Evolutionary conservation across 495 filamentous ascomycete genomes (phyloP).

Genomic region (Daldinia decipiens): DNA sequence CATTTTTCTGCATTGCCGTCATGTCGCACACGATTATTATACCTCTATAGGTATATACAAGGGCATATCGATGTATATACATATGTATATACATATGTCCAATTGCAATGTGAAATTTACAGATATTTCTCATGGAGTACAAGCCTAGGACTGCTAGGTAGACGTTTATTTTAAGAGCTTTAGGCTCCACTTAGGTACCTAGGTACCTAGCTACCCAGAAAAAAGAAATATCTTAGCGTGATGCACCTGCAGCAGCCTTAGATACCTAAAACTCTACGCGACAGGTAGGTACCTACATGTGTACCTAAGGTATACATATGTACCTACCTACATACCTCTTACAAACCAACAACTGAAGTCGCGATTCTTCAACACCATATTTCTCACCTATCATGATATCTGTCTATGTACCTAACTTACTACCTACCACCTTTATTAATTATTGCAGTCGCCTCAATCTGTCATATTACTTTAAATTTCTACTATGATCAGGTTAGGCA

Average conservation of each 20-base stretch:
- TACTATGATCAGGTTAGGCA: neutral
- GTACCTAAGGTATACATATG: neutral
- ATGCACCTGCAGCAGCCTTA: slow-evolving; percentile 22
- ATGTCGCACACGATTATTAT: slow-evolving; percentile 1
- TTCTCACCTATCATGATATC: neutral
- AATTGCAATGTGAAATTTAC: neutral
- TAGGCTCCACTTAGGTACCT: slow-evolving; percentile 16
- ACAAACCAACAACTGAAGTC: slow-evolving; percentile 9
- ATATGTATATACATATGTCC: neutral
- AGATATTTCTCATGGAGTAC: neutral
- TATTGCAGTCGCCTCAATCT: neutral
- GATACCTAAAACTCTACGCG: slow-evolving; percentile 6
- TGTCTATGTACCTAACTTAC: no score
- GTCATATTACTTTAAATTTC: neutral
- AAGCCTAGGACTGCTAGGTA: neutral
- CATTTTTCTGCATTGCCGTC: neutral
- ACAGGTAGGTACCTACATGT: neutral
- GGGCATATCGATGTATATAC: neutral
- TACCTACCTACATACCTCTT: no score
- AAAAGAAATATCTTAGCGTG: slow-evolving; percentile 15
- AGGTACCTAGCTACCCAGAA: neutral
- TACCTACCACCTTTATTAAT: no score
- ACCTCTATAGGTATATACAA: neutral
- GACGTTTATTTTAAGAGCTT: slow-evolving; percentile 36
- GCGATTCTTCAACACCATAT: slow-evolving; percentile 27